Percentiles rank a stretch among this genome's conserved stretches.
phyloP scores from a whole-genome alignment of 441 rosid species.

The Melastoma candidum region DNA sequence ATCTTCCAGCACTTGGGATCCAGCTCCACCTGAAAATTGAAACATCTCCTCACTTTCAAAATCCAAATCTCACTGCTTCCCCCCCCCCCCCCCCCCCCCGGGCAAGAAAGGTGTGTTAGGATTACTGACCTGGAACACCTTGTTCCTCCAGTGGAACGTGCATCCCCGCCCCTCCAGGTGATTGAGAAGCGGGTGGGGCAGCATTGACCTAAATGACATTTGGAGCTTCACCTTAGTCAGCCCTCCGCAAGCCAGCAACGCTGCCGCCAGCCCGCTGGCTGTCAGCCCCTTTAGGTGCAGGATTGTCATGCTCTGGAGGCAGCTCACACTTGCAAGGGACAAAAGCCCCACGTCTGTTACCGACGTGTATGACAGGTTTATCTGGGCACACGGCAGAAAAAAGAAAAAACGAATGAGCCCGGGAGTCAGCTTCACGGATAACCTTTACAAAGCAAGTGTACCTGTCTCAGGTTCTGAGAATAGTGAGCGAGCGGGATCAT shows the following conservation, averaged over 20 bases:
- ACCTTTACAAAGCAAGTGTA: conserved; percentile 4
- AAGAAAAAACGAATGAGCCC: not conserved
- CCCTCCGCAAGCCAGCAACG: conserved; percentile 67
- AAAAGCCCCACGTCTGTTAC: conserved; percentile 74
- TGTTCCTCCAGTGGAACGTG: conserved; percentile 72
- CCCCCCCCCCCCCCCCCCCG: no score
- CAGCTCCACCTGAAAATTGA: conserved; percentile 48
- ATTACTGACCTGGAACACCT: conserved; percentile 46
- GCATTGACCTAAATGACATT: conserved; percentile 35
- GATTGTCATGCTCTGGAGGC: conserved; percentile 64
- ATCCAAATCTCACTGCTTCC: no score
- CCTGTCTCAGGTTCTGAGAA: conserved; percentile 83
- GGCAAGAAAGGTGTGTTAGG: no score
- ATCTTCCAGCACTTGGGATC: conserved; percentile 80
- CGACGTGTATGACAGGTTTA: conserved; percentile 63
- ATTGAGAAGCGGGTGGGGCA: conserved; percentile 37
- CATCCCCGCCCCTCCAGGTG: conserved; percentile 78
- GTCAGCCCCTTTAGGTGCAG: conserved; percentile 63
- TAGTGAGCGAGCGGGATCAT: conserved; percentile 74
- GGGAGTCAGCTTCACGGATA: not conserved
- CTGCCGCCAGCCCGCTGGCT: conserved; percentile 64
- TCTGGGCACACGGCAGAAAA: conserved; percentile 29
- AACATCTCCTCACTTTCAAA: not conserved
- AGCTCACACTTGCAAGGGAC: conserved; percentile 64
- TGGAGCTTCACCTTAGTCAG: conserved; percentile 85